Conservation (phyloP, 331 rosid genomes). For the Acacia concinna region DNA sequence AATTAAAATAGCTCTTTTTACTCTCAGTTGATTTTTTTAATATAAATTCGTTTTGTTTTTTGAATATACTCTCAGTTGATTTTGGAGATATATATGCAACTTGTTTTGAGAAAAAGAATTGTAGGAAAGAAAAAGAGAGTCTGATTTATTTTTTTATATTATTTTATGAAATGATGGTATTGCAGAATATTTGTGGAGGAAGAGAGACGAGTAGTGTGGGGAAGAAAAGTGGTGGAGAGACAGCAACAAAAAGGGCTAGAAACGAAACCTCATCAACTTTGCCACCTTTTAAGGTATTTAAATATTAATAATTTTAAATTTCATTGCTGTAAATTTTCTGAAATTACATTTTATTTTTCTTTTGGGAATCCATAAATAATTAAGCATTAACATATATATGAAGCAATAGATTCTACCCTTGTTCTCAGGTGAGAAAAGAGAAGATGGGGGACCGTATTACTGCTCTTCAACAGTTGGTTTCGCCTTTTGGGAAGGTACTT, state of each 20-base stretch:
- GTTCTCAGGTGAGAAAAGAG: slow-evolving; percentile 83
- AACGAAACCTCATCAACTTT: slow-evolving; percentile 72
- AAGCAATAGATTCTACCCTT: slow-evolving; percentile 13
- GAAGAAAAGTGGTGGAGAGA: slow-evolving; percentile 74
- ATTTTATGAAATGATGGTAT: not conserved
- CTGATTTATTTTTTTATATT: not conserved
- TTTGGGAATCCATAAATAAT: slow-evolving; percentile 19
- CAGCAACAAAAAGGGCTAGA: slow-evolving; percentile 71
- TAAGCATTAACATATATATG: slow-evolving; percentile 37
- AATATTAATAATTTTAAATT: slow-evolving; percentile 28
- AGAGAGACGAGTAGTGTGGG: slow-evolving; percentile 59
- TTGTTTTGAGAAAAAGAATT: not conserved
- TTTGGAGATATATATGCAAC: not conserved
- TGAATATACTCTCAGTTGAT: not conserved
- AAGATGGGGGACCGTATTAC: slow-evolving; percentile 99
- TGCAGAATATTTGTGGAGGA: slow-evolving; percentile 65
- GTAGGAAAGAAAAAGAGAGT: not conserved
- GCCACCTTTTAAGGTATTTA: slow-evolving; percentile 88
- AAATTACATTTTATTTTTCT: not conserved
- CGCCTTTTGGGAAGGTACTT: slow-evolving; percentile 95
- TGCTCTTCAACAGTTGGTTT: slow-evolving; percentile 92
- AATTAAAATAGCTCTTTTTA: not conserved
- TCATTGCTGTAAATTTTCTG: slow-evolving; percentile 22
- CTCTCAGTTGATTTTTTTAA: not conserved
- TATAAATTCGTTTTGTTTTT: too few species aligned